Evolutionary conservation across 306 rosid genomes (phyloP).

Genomic region (Cotoneaster glaucophyllus): DNA sequence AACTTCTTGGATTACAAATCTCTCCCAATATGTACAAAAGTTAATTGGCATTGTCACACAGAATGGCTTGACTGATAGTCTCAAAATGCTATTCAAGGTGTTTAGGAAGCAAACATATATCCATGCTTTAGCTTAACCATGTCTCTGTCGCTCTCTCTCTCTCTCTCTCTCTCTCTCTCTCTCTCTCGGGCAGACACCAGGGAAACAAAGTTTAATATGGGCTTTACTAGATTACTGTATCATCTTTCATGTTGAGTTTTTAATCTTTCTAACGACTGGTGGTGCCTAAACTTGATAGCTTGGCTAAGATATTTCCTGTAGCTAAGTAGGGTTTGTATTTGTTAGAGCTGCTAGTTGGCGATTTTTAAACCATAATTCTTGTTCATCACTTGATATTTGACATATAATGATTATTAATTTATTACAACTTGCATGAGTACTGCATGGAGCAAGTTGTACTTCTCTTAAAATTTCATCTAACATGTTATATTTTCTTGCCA

Average conservation of each 20-base stretch:
- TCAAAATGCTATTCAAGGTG: too few species aligned
- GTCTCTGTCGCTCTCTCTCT: too few species aligned
- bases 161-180: too few species aligned
- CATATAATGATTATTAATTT: neutral
- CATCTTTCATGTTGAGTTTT: neutral
- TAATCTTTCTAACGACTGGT: neutral
- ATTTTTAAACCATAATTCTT: neutral
- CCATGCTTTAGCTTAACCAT: too few species aligned
- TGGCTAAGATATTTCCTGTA: neutral
- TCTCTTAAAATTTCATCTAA: neutral
- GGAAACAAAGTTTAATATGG: too few species aligned
- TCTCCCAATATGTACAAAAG: too few species aligned
- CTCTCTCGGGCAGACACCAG: too few species aligned
- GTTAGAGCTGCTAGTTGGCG: neutral
- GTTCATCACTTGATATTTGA: neutral
- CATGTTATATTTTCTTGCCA: neutral
- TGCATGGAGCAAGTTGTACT: neutral
- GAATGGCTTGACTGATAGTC: too few species aligned
- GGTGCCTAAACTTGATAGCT: neutral
- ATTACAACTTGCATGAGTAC: neutral
- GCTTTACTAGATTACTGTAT: too few species aligned
- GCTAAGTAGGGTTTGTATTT: neutral
- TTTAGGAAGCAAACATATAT: too few species aligned
- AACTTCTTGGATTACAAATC: too few species aligned
- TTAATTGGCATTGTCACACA: too few species aligned